Conservation (phyloP, 805 yeast species). For the Ogataea haglerorum region DNA sequence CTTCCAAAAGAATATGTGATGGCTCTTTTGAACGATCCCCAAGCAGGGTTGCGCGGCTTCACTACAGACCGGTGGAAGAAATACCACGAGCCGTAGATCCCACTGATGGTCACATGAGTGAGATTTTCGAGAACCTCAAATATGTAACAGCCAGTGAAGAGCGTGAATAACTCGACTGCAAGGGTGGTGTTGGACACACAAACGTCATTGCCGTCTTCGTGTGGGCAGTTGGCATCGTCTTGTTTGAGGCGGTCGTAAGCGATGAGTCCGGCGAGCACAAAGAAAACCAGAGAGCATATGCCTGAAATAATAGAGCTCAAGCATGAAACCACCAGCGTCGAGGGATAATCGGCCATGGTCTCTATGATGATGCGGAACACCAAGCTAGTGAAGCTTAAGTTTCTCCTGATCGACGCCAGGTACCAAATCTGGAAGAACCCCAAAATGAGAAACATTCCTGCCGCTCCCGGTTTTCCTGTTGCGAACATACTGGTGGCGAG, state of each 20-base stretch:
- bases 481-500: constrained; percentile 19
- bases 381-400: constrained; percentile 29
- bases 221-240: constrained; percentile 54
- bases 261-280: constrained; percentile 61
- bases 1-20: constrained; percentile 87
- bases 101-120: constrained; percentile 77
- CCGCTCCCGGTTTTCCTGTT: constrained; percentile 19
- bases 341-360: constrained; percentile 71
- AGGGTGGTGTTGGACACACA: constrained; percentile 31
- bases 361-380: constrained; percentile 51
- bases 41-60: constrained; percentile 74
- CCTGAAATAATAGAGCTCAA: constrained; percentile 43
- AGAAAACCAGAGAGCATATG: constrained; percentile 60
- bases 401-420: constrained; percentile 24
- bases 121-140: constrained; percentile 80
- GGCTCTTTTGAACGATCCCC: constrained; percentile 74
- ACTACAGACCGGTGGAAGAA: constrained; percentile 52
- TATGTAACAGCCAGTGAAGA: constrained; percentile 80
- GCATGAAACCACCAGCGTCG: constrained; percentile 50
- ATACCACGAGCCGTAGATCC: constrained; percentile 90
- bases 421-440: constrained; percentile 24
- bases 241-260: constrained; percentile 21
- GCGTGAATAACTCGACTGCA: constrained; percentile 49
- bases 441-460: constrained; percentile 17
- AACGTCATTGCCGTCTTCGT: constrained; percentile 28